Conservation (phyloP, 2,329 filamentous ascomycete genomes). For the Pezicula neosporulosa region DNA sequence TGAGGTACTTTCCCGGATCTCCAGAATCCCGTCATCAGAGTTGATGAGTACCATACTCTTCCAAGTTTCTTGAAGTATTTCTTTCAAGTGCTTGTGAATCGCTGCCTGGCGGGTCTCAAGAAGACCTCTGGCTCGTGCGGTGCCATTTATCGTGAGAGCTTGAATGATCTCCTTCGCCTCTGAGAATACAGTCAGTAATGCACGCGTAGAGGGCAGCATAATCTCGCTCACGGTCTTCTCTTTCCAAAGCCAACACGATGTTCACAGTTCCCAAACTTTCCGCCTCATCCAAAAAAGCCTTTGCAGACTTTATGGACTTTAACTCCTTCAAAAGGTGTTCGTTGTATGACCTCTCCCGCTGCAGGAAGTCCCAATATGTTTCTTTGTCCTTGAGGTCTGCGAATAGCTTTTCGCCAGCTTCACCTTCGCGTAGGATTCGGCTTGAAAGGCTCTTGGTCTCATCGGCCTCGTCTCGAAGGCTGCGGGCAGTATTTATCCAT, state of each 20-base stretch:
- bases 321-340: conserved; percentile 51
- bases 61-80: conserved; percentile 70
- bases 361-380: conserved; percentile 53
- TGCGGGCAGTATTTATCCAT: conserved; percentile 83
- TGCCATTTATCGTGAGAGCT: conserved; percentile 55
- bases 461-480: conserved; percentile 81
- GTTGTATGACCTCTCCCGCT: conserved; percentile 56
- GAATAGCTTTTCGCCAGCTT: conserved; percentile 52
- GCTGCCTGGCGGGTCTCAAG: conserved; percentile 63
- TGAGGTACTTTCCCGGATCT: background rate
- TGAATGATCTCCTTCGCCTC: conserved; percentile 57
- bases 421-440: conserved; percentile 75
- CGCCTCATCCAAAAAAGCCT: conserved; percentile 58
- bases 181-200: conserved; percentile 28
- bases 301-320: conserved; percentile 50
- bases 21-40: conserved; percentile 29
- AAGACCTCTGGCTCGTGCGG: conserved; percentile 60
- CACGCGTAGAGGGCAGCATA: too few species aligned
- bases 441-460: conserved; percentile 75
- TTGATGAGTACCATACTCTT: conserved; percentile 63
- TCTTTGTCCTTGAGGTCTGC: conserved; percentile 37
- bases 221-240: conserved; percentile 44
- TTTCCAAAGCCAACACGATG: conserved; percentile 53
- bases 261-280: conserved; percentile 52
- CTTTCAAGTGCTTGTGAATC: conserved; percentile 62